A percentile compares a stretch with the other conserved stretches of the same genome.
These are phyloP conservation scores for Fusarium coffeatum DNA, from an alignment of 2,329 filamentous ascomycete genomes.

Conservation along the genomic window DNA sequence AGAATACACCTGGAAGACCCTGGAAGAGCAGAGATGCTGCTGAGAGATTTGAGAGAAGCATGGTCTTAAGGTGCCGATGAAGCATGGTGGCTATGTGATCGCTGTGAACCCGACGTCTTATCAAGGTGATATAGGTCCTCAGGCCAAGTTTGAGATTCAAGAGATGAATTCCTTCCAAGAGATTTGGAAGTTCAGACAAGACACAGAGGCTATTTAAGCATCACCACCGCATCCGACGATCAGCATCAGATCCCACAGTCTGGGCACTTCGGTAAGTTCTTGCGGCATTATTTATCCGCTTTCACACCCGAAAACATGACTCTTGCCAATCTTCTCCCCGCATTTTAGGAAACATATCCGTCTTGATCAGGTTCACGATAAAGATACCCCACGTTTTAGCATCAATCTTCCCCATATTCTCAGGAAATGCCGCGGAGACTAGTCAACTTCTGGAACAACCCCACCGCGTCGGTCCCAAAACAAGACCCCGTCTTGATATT, in stretches of 20 bases:
- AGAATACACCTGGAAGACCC: background rate
- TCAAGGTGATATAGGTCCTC: background rate
- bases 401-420: background rate
- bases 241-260: background rate
- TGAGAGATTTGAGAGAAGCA: conserved; percentile 3
- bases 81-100: accelerated
- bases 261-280: background rate
- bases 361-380: no score
- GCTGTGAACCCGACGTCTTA: accelerated
- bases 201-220: background rate
- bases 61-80: background rate
- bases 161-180: no score
- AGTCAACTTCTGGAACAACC: conserved; percentile 11
- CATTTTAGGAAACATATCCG: background rate
- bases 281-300: background rate
- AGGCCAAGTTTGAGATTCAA: accelerated
- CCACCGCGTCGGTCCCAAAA: background rate
- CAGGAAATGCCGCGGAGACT: conserved; percentile 11
- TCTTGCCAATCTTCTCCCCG: background rate
- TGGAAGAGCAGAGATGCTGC: background rate
- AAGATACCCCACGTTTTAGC: background rate
- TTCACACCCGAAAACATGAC: no score
- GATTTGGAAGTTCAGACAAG: no score
- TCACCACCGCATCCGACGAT: background rate
- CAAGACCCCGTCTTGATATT: background rate